Percentiles rank a stretch among this genome's conserved stretches.
phyloP scores from a whole-genome alignment of 805 yeast genomes.

The Lipomyces oligophaga region DNA sequence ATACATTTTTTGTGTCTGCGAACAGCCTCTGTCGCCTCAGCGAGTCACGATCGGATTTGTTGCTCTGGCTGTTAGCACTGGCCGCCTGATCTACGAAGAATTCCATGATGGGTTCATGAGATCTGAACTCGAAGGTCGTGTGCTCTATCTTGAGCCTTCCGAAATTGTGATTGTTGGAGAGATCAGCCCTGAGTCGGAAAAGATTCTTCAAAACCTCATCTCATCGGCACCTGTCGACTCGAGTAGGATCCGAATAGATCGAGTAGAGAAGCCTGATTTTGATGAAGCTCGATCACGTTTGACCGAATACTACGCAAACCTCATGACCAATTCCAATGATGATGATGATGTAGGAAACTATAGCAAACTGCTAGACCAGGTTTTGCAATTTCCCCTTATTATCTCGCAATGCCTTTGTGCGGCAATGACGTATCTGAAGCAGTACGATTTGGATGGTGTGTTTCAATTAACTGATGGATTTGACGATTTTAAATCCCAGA shows the following conservation, averaged over 20 bases:
- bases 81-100: slow-evolving; percentile 68
- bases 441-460: slow-evolving; percentile 58
- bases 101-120: slow-evolving; percentile 58
- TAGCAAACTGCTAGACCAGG: slow-evolving; percentile 28
- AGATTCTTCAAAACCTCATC: slow-evolving; percentile 22
- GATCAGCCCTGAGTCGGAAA: slow-evolving; percentile 38
- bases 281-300: slow-evolving; percentile 15
- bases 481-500: slow-evolving; percentile 46
- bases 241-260: slow-evolving; percentile 22
- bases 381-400: slow-evolving; percentile 25
- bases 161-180: slow-evolving; percentile 57
- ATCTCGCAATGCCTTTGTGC: slow-evolving; percentile 44
- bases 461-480: slow-evolving; percentile 53
- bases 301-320: slow-evolving; percentile 9
- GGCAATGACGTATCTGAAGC: slow-evolving; percentile 53
- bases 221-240: slow-evolving; percentile 6
- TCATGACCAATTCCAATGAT: slow-evolving; percentile 8
- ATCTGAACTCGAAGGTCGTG: slow-evolving; percentile 67
- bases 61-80: slow-evolving; percentile 68
- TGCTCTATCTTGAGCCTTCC: slow-evolving; percentile 69
- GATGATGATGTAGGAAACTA: slow-evolving; percentile 3
- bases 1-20: slow-evolving; percentile 26
- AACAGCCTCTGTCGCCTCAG: slow-evolving; percentile 8
- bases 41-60: slow-evolving; percentile 45
- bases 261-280: slow-evolving; percentile 2